These are phyloP conservation scores for Gloeophyllum trabeum DNA, from an alignment of 768 basidiomycete genomes.

Conservation along the genomic window DNA sequence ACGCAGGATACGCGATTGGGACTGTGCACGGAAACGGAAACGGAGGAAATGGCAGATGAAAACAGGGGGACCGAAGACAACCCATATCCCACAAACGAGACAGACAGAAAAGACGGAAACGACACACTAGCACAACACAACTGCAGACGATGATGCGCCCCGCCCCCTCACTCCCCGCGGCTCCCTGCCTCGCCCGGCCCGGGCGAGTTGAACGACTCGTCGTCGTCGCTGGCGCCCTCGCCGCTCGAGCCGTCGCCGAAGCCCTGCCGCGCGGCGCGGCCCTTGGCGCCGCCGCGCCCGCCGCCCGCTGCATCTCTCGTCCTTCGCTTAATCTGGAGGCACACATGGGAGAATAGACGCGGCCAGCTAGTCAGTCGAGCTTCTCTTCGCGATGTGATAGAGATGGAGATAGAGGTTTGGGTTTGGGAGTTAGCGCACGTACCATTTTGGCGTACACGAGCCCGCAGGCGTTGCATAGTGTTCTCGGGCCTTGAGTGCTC, in stretches of 20 bases:
- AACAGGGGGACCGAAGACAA: neutral
- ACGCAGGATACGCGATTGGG: too few relatives aligned
- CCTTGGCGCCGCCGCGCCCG: conserved; percentile 8
- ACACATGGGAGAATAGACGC: too few relatives aligned
- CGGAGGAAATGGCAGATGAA: neutral
- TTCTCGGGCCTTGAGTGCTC: conserved; percentile 78
- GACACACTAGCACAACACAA: conserved; percentile 8
- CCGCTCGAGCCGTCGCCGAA: conserved; percentile 11
- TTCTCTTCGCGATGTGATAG: conserved; percentile 18
- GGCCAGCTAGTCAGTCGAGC: too few relatives aligned
- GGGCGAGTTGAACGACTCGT: conserved; percentile 17
- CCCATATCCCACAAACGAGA: neutral
- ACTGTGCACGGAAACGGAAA: neutral
- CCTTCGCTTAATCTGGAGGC: too few relatives aligned
- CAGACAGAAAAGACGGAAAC: neutral
- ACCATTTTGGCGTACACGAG: conserved; percentile 83
- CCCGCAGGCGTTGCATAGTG: conserved; percentile 79
- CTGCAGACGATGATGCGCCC: conserved; percentile 3
- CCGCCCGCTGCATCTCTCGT: conserved; percentile 14
- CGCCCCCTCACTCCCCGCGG: conserved; percentile 7
- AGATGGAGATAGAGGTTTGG: neutral
- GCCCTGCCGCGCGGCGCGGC: conserved; percentile 6
- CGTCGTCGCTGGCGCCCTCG: conserved; percentile 17
- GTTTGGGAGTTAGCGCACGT: too few relatives aligned
- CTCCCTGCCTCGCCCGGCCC: conserved; percentile 14